phyloP scores from a whole-genome alignment of 176 grass and related monocot species.

The Oryza rufipogon region DNA sequence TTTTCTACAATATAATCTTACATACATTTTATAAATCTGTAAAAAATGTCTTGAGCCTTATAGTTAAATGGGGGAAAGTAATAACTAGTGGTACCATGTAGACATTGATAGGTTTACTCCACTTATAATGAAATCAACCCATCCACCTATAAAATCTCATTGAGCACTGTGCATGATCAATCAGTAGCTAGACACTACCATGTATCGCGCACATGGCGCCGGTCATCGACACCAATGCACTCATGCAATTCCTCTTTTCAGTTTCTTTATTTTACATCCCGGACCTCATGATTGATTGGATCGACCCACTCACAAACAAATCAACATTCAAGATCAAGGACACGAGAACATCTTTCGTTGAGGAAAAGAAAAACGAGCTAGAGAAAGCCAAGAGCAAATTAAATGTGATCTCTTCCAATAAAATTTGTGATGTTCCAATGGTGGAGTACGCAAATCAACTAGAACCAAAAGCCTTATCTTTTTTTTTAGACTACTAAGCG shows the following conservation, averaged over 20 bases:
- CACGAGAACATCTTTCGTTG: neutral
- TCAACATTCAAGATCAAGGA: conserved; percentile 24
- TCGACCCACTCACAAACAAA: conserved; percentile 27
- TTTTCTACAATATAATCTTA: neutral
- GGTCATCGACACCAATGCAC: conserved; percentile 44
- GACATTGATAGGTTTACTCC: neutral
- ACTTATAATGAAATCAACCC: neutral
- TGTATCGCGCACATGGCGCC: conserved; percentile 51
- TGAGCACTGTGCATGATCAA: conserved; percentile 42
- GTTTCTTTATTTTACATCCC: conserved; percentile 2
- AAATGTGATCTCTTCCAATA: neutral
- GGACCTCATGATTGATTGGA: conserved; percentile 46
- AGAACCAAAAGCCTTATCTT: neutral
- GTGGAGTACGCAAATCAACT: conserved; percentile 16
- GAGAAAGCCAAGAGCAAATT: neutral
- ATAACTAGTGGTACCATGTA: neutral
- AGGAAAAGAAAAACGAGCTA: neutral
- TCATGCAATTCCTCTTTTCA: neutral
- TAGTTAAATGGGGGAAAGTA: neutral
- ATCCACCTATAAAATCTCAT: conserved; percentile 22
- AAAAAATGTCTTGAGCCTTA: neutral
- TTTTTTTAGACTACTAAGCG: neutral
- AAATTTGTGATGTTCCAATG: neutral
- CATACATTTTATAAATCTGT: neutral
- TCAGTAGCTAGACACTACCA: conserved; percentile 51